Evolutionary conservation across 176 grass and related monocot species (phyloP), one percentile per base, ranked within the genome.

Genomic region (Ensete glaucum): DNA sequence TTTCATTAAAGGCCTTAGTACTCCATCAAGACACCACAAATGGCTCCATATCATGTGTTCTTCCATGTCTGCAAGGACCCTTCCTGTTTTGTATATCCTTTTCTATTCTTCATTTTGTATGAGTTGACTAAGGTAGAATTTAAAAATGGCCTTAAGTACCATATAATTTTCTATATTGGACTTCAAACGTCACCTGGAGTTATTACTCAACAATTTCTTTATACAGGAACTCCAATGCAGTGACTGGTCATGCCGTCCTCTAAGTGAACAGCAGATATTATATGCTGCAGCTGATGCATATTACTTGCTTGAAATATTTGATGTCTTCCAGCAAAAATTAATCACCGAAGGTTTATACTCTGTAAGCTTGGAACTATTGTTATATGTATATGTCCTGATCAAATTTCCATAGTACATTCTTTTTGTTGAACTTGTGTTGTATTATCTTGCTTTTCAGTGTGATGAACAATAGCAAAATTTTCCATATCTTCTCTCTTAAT

Each of bases 231-330:
- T 99, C 53, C 95, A 99, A 55, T 99, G 95, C 80, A 99, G 91
- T 84, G 95, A 99, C 86, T 94, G 95, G 95, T 94, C 91, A 52
- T 82, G 78, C 29, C 86, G 91, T 1, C 95, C 95, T 49, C 82
- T 99, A 34, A 99, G 84, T 70, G 76, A 91, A 87, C 84, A 88
- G 26, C 95, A 94, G 79, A 89, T 91, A 89, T 73, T 82, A 64
- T 99, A 99, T 91, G 90, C 95, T 94, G 91, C 95, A 81, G 82
- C 80, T n/a, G 91, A 99, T 91, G 86, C 95, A 21, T 94, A 89
- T 77, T 99, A 91, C 74, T 86, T 99, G 69, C 90, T 99, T 25
- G 82, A 88, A 80, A 87, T 94, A 89, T 94, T 94, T 85, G 79
- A 77, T 67, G 9, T 94, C 13, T 89, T 91, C 71, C 81, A 86